Percentiles rank a stretch among this genome's conserved stretches.
Evolutionary conservation across 345 rosid genomes (phyloP).

Genomic region (Psidium guajava): DNA sequence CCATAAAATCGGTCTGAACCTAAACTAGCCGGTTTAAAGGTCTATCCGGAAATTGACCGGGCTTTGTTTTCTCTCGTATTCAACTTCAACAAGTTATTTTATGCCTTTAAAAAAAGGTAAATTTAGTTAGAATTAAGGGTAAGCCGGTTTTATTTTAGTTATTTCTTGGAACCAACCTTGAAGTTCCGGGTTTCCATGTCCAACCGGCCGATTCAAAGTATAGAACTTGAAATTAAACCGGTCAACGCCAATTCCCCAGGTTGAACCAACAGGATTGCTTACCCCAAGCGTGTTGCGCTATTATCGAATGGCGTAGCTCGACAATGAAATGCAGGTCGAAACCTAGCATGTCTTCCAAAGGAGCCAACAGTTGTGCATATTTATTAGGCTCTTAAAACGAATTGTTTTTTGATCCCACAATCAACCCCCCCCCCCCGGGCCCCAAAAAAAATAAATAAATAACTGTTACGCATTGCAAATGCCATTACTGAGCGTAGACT

Average conservation of each 20-base stretch:
- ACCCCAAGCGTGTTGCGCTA: not conserved
- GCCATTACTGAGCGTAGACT: not conserved
- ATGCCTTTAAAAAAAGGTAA: not conserved
- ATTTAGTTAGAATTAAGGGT: not conserved
- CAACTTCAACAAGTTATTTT: not conserved
- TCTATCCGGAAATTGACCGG: accelerated
- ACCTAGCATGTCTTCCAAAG: not conserved
- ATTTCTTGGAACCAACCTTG: not conserved
- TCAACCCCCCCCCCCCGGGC: too few species aligned
- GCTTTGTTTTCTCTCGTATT: not conserved
- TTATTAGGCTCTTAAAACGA: not conserved
- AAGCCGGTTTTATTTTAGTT: not conserved
- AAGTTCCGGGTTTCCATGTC: not conserved
- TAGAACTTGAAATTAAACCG: not conserved
- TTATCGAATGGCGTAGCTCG: not conserved
- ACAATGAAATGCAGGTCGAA: not conserved
- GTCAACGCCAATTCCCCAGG: not conserved
- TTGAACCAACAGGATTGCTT: not conserved
- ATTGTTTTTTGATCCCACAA: not conserved
- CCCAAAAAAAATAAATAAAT: too few species aligned
- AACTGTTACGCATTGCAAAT: too few species aligned
- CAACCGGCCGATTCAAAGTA: not conserved
- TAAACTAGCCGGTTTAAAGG: accelerated
- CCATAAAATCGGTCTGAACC: not conserved
- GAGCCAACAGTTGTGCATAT: not conserved